A percentile compares a stretch with the other conserved stretches of the same genome.
phyloP scores from a whole-genome alignment of 495 filamentous ascomycete species.

The Rostrohypoxylon terebratum region DNA sequence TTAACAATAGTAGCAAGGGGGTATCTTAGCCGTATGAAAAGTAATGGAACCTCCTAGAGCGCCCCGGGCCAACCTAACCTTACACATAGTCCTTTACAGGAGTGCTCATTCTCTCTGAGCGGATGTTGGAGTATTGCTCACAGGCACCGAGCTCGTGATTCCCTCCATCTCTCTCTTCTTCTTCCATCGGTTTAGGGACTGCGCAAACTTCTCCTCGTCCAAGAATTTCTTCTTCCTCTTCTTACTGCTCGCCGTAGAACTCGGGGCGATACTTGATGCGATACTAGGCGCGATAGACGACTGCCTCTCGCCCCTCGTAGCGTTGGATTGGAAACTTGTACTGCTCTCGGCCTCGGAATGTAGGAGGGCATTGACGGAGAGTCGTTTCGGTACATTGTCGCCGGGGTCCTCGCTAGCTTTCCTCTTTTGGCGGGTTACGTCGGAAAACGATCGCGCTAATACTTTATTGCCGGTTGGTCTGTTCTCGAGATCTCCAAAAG shows the following conservation, averaged over 20 bases:
- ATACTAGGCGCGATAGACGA: conserved; percentile 16
- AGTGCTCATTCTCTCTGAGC: conserved; percentile 31
- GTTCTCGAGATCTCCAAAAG: conserved; percentile 29
- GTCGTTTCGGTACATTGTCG: conserved; percentile 20
- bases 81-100: not conserved
- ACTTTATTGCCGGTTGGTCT: conserved; percentile 20
- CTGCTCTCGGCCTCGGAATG: conserved; percentile 21
- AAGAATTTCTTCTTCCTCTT: not conserved
- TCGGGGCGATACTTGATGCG: conserved; percentile 5
- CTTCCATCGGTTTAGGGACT: conserved; percentile 32
- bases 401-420: conserved; percentile 35
- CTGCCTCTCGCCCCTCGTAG: conserved; percentile 3
- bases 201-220: conserved; percentile 28
- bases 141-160: conserved; percentile 38
- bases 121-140: conserved; percentile 40
- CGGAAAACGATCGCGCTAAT: conserved; percentile 35
- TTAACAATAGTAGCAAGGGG: conserved; percentile 12
- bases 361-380: conserved; percentile 31
- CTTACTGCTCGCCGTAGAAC: not conserved
- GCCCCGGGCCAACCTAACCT: not conserved
- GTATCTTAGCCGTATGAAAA: conserved; percentile 23
- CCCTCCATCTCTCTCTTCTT: conserved; percentile 28
- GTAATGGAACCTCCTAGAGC: conserved; percentile 7
- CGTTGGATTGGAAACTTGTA: conserved; percentile 8
- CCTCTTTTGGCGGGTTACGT: conserved; percentile 35